Evolutionary conservation across 257 asterid species (phyloP), one percentile per base, ranked within the genome.

Genomic region (Linderniella brevidens): DNA sequence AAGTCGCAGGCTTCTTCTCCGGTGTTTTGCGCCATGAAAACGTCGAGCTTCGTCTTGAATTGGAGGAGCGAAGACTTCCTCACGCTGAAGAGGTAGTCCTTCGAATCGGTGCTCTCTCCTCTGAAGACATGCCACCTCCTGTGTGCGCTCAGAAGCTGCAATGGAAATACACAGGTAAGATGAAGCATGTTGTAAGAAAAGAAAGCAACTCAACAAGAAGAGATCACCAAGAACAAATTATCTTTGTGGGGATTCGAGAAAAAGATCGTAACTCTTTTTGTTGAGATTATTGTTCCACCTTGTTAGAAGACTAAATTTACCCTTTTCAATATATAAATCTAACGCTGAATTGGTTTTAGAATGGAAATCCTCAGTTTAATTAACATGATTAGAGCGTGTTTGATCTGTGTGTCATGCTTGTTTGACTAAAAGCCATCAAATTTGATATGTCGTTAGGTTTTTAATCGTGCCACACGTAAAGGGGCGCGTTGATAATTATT

Each of bases 91-190:
- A 80, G 62, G 53, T 64, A 38, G 47, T 80, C 71, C 47, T 51
- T 68, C n/a, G 58, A 8, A 41, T 64, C 63, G 0, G 68, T 61
- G 44, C 86, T 80, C 50, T 76, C 86, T 32, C 92, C 92, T 46
- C 75, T 63, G 50, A 57, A 80, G 0, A 54, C 82, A 39, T 58
- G 63, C 95, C 92, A 87, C 64, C 88, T 73, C 44, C 79, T 61
- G 61, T 80, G 97, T 6, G 71, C 83, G 49, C 71, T 50, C 20
- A 78, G 19, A 60, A 74, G 39, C 95, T 88, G 74, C 57, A 15
- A 66, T 50, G 25, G n/a, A n/a, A n/a, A 25, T 12, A 29, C 47
- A 42, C 13, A 42, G 47, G 8, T 11, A n/a, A 17, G 13, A 6
- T 11, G 4, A 41, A 41, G 4, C 13, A 41, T n/a, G n/a, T 3